Base-by-base conservation (phyloP, 176 grass and related monocot genomes). In the Panicum miliaceum region DNA sequence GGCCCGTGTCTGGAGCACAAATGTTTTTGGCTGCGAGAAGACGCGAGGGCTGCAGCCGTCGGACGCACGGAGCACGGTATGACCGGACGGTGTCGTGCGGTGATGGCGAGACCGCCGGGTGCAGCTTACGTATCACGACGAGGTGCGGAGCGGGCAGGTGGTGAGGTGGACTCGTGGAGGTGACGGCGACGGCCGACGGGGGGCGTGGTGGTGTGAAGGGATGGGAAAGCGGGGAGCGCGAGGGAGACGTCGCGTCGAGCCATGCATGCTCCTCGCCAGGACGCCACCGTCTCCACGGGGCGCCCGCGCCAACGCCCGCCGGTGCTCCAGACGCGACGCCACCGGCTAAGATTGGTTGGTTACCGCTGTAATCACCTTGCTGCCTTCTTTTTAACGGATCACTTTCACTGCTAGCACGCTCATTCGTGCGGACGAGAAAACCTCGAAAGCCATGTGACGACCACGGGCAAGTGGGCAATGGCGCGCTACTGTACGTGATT, bases 261-360 rank as follows among this genome's bases (percentile, higher is more conserved):
- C n/a, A n/a, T n/a, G 5, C 51, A 23, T 57, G 73, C 52, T 56
- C 19, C 73, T 36, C 71, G 4, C 3, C 50, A 19, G 16, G 7
- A 72, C 61, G 56, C n/a, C 34, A 29, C 61, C 72, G 48, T 15
- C 50, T 68, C 83, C 73, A 68, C 27, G 75, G 18, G 51, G 54
- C 19, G 51, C n/a, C 51, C 13, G 7, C 36, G 12, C 37, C 26
- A 0, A 18, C 63, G 7, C 50, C 12, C 57, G 50, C 36, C 47
- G 23, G 23, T 43, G 54, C n/a, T 4, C 15, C n/a, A n/a, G 12
- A 26, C 42, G 47, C 78, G 6, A 2, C 79, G 6, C 79, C 79
- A 68, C 32, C 50, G 7, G 25, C 19, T 27, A 5, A 3, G 22
- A 20, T 20, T 19, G 14, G 37, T 0, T 3, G 51, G 16, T 53